phyloP scores from a whole-genome alignment of 2,329 filamentous ascomycete genomes.

The Phaeosphaeria sp. region DNA sequence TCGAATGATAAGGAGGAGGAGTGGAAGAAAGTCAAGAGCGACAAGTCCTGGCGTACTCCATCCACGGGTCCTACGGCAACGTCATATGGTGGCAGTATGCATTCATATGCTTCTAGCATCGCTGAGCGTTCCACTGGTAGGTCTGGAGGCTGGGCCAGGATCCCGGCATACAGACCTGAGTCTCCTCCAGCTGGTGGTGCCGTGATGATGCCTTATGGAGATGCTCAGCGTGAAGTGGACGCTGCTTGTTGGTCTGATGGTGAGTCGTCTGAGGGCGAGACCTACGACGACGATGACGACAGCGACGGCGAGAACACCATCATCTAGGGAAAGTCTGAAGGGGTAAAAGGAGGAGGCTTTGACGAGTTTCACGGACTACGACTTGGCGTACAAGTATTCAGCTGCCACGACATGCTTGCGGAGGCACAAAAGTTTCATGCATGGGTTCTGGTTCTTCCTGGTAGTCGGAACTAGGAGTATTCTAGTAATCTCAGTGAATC shows the following conservation, averaged over 20 bases:
- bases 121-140: constrained; percentile 29
- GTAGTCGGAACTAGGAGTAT: neutral
- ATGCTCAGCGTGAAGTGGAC: constrained; percentile 5
- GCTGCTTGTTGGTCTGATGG: constrained; percentile 14
- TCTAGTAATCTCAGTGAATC: neutral
- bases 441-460: neutral
- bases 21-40: neutral
- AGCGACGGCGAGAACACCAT: constrained; percentile 47
- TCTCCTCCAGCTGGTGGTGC: neutral
- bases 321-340: constrained; percentile 15
- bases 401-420: neutral
- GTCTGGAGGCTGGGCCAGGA: constrained; percentile 36
- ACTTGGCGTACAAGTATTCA: neutral
- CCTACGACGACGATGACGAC: constrained; percentile 41
- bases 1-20: neutral
- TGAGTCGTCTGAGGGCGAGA: constrained; percentile 1
- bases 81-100: constrained; percentile 19
- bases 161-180: constrained; percentile 7
- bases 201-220: constrained; percentile 15
- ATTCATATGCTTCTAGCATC: constrained; percentile 30
- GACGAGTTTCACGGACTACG: neutral
- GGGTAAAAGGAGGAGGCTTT: neutral
- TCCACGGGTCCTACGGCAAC: constrained; percentile 12
- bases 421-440: neutral
- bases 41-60: constrained; percentile 34